Base-by-base conservation (phyloP, 106 monocot species). In the Acanthochlamys bracteata region DNA sequence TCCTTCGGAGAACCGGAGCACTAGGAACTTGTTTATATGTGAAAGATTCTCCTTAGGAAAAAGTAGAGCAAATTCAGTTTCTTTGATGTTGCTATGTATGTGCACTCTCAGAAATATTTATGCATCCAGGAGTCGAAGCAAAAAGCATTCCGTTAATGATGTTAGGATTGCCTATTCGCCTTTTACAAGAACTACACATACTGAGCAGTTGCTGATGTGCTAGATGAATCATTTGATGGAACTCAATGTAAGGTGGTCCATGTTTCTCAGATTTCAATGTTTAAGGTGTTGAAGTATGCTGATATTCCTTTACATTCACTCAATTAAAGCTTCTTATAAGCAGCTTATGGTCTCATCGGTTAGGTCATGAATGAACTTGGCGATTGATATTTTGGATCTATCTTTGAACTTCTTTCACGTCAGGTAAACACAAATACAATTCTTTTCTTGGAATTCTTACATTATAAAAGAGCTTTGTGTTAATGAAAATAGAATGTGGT, bases 101-200 rank as follows among this genome's bases (percentile, higher is more conserved):
- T 49, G 49, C 49, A 49, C 49, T 49, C 9, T 49, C 3, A 12
- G 12, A 14, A 49, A 17, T 4, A 14, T 72, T 55, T 43, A 17
- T 55, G 24, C 55, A 26, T 74, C 27, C 68, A 93, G 93, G 88
- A 78, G 66, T 93, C 13, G 57, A 82, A 43, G 75, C 61, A 71
- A 82, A 64, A 24, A 85, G 73, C 45, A 56, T 83, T 49, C 22
- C 12, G 24, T 68, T 24, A 82, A 88, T 60, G 66, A 75, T 71
- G 78, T 83, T 39, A 74, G 77, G 46, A 90, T 90, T 22, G 84
- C 70, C 68, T 90, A 83, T 82, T 94, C 94, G 59, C 86, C 94
- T 20, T 94, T 94, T 69, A 69, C 86, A 65, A 84, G 94, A 53
- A 94, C 94, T 40, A 75, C 60, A 20, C 72, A 82, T 41, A 94